Base-by-base conservation (phyloP, 495 filamentous ascomycete species). In the Xylaria castorea region DNA sequence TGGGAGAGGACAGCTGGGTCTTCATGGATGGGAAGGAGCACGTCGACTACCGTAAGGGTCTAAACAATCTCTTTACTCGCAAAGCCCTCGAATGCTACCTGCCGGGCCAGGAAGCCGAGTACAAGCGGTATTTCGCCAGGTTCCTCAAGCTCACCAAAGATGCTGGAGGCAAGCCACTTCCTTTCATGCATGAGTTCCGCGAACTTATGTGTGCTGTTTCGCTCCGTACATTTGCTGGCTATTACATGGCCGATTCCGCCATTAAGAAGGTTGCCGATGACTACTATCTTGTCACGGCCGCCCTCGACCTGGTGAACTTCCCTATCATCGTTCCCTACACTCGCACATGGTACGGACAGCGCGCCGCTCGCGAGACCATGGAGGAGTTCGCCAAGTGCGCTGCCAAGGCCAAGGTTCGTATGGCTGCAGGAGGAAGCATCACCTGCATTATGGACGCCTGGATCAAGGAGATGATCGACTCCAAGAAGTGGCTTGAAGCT, bases 271-370 rank as follows among this genome's bases (percentile, higher is more conserved):
- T 99, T 74, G 92, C 95, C 71, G 93, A 98, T 79, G 95, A 99
- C 81, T 99, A 96, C 83, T 99, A 97, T 82, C 87, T 93, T 75
- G 97, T 98, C 78, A 99, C 96, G 20, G 97, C 92, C 58, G 96
- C 96, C 9, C 89, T 99, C 71, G 96, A 99, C 80, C 88, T 99
- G 50, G 96, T 99, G 82, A 98, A 98, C 85, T 98, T 99, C 87
- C 96, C 96, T 46, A 92, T 99, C 84, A 98, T 98, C 81, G 83
- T 99, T 65, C 96, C 96, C 58, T 99, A 89, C 87, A 97, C 96
- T 75, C 95, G 92, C 87, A 93, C 94, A 11, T 99, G 94, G 94
- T 97, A 97, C 80, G 96, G 96, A 73, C 97, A 98, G 88, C 96
- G 94, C 83, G 94, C 95, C 22, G 91, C 96, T 51, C 92, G 95